Conservation (phyloP, 192 early-diverging fungal genomes). For the Rhizophagus sp. region DNA sequence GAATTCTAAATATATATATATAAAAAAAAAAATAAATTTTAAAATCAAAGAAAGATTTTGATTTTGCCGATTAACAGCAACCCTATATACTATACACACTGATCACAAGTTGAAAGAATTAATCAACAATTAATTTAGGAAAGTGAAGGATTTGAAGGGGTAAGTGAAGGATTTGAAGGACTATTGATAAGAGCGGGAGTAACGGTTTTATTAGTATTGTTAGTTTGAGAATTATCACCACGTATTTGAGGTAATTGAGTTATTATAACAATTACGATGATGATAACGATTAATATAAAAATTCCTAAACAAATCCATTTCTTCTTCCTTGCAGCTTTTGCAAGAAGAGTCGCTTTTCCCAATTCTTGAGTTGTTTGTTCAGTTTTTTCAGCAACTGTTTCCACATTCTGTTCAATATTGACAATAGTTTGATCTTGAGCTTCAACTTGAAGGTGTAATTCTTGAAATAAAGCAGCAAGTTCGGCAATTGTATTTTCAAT, state of each 20-base stretch:
- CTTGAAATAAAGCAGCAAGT: conserved; percentile 85
- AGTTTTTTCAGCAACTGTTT: conserved; percentile 58
- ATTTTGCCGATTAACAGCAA: no score
- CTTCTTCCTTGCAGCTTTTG: conserved; percentile 50
- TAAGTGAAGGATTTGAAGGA: no score
- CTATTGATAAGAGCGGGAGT: no score
- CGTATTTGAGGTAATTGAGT: not conserved
- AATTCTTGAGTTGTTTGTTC: conserved; percentile 65
- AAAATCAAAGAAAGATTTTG: no score
- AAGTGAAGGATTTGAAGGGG: no score
- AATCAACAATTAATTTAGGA: no score
- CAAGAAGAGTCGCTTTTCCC: conserved; percentile 48
- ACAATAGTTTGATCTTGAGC: conserved; percentile 74
- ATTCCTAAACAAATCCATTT: conserved; percentile 61
- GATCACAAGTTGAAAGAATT: no score
- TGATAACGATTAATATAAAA: conserved; percentile 44
- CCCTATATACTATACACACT: no score
- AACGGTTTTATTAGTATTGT: no score
- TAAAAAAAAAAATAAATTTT: no score
- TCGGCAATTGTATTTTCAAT: conserved; percentile 89
- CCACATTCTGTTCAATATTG: conserved; percentile 68
- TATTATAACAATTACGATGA: conserved; percentile 35
- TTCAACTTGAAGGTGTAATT: conserved; percentile 82
- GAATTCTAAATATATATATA: no score
- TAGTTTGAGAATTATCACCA: not conserved